These are phyloP conservation scores for Tetrastigma voinierianum DNA, from an alignment of 164 flowering plant species.

Conservation along the genomic window DNA sequence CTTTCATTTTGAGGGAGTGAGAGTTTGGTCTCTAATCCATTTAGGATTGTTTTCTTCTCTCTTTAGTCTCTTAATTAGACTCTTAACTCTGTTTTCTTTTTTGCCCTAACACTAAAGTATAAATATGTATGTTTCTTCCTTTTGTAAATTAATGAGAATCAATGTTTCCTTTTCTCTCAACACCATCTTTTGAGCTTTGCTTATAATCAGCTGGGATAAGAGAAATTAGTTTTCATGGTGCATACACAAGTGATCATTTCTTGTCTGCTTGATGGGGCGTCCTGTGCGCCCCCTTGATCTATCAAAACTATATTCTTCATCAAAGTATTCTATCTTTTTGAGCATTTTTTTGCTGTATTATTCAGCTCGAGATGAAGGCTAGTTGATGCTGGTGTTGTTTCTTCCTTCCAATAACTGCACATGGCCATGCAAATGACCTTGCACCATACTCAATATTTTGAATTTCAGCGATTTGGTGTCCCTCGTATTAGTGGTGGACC, in stretches of 20 bases:
- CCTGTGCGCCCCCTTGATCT: neutral
- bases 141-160: too few relatives aligned
- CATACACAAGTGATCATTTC: neutral
- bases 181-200: too few relatives aligned
- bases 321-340: neutral
- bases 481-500: conserved; percentile 88
- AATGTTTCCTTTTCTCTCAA: too few relatives aligned
- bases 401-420: conserved; percentile 62
- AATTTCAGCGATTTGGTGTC: conserved; percentile 74
- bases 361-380: conserved; percentile 4
- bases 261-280: neutral
- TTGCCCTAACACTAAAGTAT: too few relatives aligned
- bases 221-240: too few relatives aligned
- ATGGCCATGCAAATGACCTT: conserved; percentile 83
- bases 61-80: too few relatives aligned
- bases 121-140: too few relatives aligned
- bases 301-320: neutral
- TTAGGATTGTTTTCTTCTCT: too few relatives aligned
- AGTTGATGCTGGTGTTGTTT: neutral
- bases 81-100: too few relatives aligned
- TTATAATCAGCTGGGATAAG: too few relatives aligned
- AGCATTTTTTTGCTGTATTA: neutral
- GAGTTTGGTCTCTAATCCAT: too few relatives aligned
- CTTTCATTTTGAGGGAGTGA: too few relatives aligned
- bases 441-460: conserved; percentile 77